Evolutionary conservation across 805 yeast species (phyloP).

Genomic region (Ogataea angusta): DNA sequence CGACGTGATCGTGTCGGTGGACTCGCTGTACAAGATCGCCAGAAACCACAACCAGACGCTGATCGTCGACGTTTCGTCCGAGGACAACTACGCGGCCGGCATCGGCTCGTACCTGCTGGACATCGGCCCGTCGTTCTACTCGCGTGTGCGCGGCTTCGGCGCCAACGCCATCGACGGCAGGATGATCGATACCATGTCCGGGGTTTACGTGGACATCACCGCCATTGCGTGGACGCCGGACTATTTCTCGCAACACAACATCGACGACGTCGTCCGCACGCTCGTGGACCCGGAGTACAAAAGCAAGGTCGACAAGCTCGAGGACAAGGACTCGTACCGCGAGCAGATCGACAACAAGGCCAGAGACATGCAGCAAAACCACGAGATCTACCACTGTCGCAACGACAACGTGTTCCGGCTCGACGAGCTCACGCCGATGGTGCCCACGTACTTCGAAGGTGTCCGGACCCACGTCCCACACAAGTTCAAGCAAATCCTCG

Average conservation of each 20-base stretch:
- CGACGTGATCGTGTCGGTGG: constrained; percentile 61
- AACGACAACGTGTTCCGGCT: constrained; percentile 49
- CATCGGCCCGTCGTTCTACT: constrained; percentile 46
- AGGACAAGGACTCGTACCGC: constrained; percentile 18
- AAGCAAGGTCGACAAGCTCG: constrained; percentile 10
- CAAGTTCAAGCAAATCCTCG: constrained; percentile 38
- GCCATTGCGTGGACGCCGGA: constrained; percentile 46
- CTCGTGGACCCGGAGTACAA: constrained; percentile 23
- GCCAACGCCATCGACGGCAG: constrained; percentile 62
- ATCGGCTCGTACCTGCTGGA: constrained; percentile 54
- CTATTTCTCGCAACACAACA: constrained; percentile 17
- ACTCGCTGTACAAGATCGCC: constrained; percentile 44
- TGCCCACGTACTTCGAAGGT: constrained; percentile 50
- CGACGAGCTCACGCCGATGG: constrained; percentile 48
- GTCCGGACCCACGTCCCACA: constrained; percentile 53
- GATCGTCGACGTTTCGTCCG: constrained; percentile 38
- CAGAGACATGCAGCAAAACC: constrained; percentile 22
- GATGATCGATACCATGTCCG: constrained; percentile 61
- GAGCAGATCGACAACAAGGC: constrained; percentile 10
- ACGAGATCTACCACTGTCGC: constrained; percentile 45
- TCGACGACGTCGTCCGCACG: constrained; percentile 17
- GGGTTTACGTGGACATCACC: constrained; percentile 65
- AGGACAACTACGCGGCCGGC: constrained; percentile 40
- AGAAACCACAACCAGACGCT: constrained; percentile 47
- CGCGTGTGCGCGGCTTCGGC: constrained; percentile 50